Conservation (phyloP, 768 basidiomycete genomes). For the Rubroboletus satanas region DNA sequence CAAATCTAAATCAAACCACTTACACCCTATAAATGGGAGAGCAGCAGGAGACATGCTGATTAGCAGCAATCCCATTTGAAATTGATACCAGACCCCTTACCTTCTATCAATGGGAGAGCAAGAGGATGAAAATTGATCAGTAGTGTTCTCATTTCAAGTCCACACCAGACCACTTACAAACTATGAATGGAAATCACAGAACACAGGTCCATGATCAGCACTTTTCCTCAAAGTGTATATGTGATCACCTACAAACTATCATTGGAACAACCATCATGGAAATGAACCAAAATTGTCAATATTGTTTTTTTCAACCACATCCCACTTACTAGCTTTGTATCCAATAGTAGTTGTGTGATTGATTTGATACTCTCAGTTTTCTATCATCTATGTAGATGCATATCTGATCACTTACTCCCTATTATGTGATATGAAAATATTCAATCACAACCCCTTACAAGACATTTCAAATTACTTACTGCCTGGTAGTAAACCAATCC, state of each 20-base stretch:
- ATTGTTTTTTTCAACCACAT: neutral
- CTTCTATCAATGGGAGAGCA: no score
- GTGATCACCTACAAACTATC: neutral
- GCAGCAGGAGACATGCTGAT: no score
- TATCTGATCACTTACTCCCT: neutral
- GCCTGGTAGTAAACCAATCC: no score
- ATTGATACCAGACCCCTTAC: no score
- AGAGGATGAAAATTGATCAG: no score
- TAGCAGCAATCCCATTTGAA: no score
- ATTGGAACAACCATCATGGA: neutral
- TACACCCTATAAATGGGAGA: no score
- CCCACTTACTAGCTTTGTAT: neutral
- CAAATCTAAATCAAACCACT: no score
- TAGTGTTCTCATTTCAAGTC: no score
- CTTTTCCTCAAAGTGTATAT: neutral
- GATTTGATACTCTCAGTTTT: neutral
- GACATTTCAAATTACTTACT: no score
- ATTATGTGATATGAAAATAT: neutral
- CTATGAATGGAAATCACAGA: neutral
- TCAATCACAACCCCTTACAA: neutral
- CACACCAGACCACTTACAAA: neutral
- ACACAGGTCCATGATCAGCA: neutral
- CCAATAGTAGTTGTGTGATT: neutral
- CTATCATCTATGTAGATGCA: neutral
- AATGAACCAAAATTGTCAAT: neutral